Base-by-base conservation (phyloP, 75 land plant species). In the Chamaecyparis obtusa region DNA sequence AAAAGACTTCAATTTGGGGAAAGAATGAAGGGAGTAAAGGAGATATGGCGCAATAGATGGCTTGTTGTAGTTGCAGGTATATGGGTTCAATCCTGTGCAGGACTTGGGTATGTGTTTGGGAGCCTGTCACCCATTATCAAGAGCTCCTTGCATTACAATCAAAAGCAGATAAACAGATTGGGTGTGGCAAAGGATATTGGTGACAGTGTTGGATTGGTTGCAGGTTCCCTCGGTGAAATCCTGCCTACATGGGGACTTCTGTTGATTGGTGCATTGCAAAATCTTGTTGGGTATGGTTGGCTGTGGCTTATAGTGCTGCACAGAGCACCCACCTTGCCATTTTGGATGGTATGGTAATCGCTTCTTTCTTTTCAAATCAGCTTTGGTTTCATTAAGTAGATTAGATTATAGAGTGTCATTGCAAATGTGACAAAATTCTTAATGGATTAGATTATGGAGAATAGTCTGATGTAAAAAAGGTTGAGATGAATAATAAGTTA, bases 111-210 rank as follows among this genome's bases (percentile, higher is more conserved):
- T 67, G 86, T 94, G 46, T 97, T 95, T 51, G 99, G 99, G 17
- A 95, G 98, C 87, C 87, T 95, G 55, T 97, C 99, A 19, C 99
- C 99, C 5, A 88, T 94, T 51, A 94, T 97, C 17, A 97, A 97
- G 91, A 92, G 88, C 88, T 89, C 93, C 33, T 75, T 97, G 71
- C 88, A 86, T 39, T 96, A 96, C 86, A 96, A 96, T 67, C 99
- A 98, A 90, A 90, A 91, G 84, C 95, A 96, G 89, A 86, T 96
- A 43, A 94, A 96, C 46, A 88, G 90, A 13, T 76, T 98, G 69
- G 99, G 99, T 32, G 97, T 97, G 69, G 99, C 99, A 74, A 98
- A 98, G 87, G 99, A 98, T 80, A 89, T 98, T 17, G 99, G 99
- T 6, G 99, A 98, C 85, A 93, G 97, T 86, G 92, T 96, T 78